These are phyloP conservation scores for Kalanchoe fedtschenkoi DNA, from an alignment of 164 flowering plant genomes.

Conservation along the genomic window DNA sequence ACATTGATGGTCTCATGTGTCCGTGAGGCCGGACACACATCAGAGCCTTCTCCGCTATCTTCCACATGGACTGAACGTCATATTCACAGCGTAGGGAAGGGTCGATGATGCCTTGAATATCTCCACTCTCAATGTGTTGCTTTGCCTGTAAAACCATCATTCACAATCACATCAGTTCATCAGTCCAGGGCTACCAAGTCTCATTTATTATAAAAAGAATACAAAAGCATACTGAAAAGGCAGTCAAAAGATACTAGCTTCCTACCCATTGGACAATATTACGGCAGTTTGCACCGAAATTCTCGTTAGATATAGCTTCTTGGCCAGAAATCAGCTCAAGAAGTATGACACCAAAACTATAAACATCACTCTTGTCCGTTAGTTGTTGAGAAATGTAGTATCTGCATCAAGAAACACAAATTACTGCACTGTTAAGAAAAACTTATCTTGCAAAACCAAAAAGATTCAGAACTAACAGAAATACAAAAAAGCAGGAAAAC, in stretches of 20 bases:
- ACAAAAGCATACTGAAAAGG: background rate
- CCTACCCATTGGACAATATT: conserved; percentile 97
- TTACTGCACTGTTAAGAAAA: background rate
- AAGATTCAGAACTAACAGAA: too few species aligned
- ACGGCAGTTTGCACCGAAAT: conserved; percentile 79
- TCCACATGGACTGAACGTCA: conserved; percentile 92
- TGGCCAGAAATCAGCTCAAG: conserved; percentile 92
- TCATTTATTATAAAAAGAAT: too few species aligned
- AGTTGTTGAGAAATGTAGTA: conserved; percentile 92
- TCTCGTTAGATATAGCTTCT: conserved; percentile 90
- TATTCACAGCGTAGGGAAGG: conserved; percentile 46
- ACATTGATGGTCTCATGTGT: conserved; percentile 77
- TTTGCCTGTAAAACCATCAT: conserved; percentile 53
- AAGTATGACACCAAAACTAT: conserved; percentile 96
- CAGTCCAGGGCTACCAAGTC: too few species aligned
- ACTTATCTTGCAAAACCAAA: too few species aligned
- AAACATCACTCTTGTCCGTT: conserved; percentile 93
- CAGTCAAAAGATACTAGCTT: background rate
- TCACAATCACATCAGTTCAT: background rate
- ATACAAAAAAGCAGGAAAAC: too few species aligned
- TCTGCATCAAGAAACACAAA: conserved; percentile 26
- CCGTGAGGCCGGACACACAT: conserved; percentile 89
- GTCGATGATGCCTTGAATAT: conserved; percentile 86
- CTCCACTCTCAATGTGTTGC: conserved; percentile 77
- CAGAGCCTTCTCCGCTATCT: conserved; percentile 91